Evolutionary conservation across 73 alveolate species (phyloP).

Genomic region (Paramecium octaurelia): DNA sequence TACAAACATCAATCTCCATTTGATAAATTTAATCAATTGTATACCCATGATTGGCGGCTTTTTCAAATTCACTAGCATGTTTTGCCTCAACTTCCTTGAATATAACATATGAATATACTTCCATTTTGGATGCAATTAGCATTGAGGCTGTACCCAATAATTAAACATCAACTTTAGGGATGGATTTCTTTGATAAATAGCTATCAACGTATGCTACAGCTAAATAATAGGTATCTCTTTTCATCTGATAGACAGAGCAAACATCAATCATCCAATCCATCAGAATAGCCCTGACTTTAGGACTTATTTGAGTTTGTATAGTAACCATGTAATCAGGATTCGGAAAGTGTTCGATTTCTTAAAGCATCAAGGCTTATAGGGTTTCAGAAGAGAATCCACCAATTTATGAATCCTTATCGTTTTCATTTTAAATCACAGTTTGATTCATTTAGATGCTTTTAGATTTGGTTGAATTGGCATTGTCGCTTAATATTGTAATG

Average conservation of each 20-base stretch:
- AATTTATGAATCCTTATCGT: not conserved
- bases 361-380: not conserved
- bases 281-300: constrained; percentile 84
- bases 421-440: not conserved
- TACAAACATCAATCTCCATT: constrained; percentile 52
- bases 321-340: constrained; percentile 54
- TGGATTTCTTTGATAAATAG: constrained; percentile 61
- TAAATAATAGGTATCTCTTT: constrained; percentile 86
- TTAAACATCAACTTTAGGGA: constrained; percentile 75
- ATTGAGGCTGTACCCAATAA: constrained; percentile 87
- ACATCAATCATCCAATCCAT: constrained; percentile 98
- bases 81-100: constrained; percentile 72
- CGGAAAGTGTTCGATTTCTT: constrained; percentile 46
- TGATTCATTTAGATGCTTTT: not conserved
- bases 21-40: constrained; percentile 50
- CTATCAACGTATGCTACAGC: constrained; percentile 83
- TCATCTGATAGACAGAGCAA: constrained; percentile 80
- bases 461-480: not conserved
- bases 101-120: not conserved
- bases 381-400: constrained; percentile 27
- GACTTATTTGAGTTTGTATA: constrained; percentile 64
- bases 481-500: not conserved
- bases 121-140: constrained; percentile 89
- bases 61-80: constrained; percentile 67
- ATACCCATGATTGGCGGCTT: constrained; percentile 75